Evolutionary conservation across 768 basidiomycete genomes (phyloP), one percentile per base, ranked within the genome.

Genomic region (Filobasidium floriforme): DNA sequence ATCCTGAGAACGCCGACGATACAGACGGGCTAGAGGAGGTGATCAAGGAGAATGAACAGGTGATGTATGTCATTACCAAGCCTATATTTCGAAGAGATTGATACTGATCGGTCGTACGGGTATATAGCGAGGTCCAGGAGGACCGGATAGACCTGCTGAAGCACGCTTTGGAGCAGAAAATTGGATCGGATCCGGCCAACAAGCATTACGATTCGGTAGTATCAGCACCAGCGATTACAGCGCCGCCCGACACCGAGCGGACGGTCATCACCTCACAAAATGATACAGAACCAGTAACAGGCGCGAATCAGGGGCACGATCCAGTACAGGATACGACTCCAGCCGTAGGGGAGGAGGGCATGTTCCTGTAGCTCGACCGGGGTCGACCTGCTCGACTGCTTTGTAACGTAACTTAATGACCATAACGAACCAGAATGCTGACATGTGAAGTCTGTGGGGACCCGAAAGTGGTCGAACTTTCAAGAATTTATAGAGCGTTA

Each of bases 71-170:
- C 15, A n/a, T 26, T 1, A n/a, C 7, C 41, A 12, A 3, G 46
- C 14, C 46, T 55, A 55, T 37, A 6, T 10, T 41, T 19, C 12
- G 4, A 5, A 14, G 18, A 54, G 46, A 6, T 22, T 32, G 19
- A 19, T 24, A 41, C 37, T 61, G 19, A 44, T 4, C 18, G 43
- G 22, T 41, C 44, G 37, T 41, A 32, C 9, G 7, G 24, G 4
- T 2, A 0, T 24, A 26, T 41, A 64, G 63, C 12, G 57, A 64
- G 28, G 37, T 55, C 1, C 63, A 64, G 18, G 55, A 64, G 43
- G 63, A 64, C n/a, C 63, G 63, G 28, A 59, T 64, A 18, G 52
- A 55, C n/a, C 18, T 64, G 12, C 37, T 64, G 28, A 64, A 59
- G 29, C 40, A 55, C n/a, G 63, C 63, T 10, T 37, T 64, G 54